Percentiles rank a stretch among this genome's conserved stretches.
phyloP scores from a whole-genome alignment of 306 rosid genomes.

The Vigna reflexopilosa region DNA sequence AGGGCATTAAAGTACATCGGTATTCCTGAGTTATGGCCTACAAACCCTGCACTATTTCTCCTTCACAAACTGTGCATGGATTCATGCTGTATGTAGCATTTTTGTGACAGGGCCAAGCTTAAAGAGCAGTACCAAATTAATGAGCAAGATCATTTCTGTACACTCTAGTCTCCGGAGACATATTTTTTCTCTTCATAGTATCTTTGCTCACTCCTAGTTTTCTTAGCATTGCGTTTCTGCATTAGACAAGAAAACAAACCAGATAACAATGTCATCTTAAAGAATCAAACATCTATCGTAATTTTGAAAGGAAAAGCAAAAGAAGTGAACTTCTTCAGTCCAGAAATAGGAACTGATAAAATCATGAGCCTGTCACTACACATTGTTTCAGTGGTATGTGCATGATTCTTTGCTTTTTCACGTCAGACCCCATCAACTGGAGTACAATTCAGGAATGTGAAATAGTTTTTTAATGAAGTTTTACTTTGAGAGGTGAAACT shows the following conservation, averaged over 20 bases:
- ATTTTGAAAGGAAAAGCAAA: slow-evolving; percentile 20
- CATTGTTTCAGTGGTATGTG: slow-evolving; percentile 1
- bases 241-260: slow-evolving; percentile 31
- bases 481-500: not conserved
- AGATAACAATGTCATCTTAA: not conserved
- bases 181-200: slow-evolving; percentile 83
- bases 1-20: slow-evolving; percentile 36
- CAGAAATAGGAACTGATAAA: not conserved
- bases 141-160: slow-evolving; percentile 27
- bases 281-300: slow-evolving; percentile 4
- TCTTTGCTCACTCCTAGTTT: slow-evolving; percentile 77
- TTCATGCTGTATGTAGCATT: slow-evolving; percentile 42
- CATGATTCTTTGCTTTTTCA: not conserved
- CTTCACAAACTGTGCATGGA: slow-evolving; percentile 38
- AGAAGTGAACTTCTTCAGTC: not conserved
- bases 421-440: not conserved
- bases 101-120: slow-evolving; percentile 43
- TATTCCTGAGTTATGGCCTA: slow-evolving; percentile 35
- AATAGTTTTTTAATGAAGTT: not conserved
- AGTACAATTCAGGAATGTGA: not conserved
- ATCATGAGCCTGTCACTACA: not conserved
- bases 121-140: slow-evolving; percentile 38
- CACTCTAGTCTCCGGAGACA: slow-evolving; percentile 78
- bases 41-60: slow-evolving; percentile 43
- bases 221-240: slow-evolving; percentile 96